These are phyloP conservation scores for Globisporangium uncinulatum DNA, from an alignment of 352 stramenopile genomes.

Conservation along the genomic window DNA sequence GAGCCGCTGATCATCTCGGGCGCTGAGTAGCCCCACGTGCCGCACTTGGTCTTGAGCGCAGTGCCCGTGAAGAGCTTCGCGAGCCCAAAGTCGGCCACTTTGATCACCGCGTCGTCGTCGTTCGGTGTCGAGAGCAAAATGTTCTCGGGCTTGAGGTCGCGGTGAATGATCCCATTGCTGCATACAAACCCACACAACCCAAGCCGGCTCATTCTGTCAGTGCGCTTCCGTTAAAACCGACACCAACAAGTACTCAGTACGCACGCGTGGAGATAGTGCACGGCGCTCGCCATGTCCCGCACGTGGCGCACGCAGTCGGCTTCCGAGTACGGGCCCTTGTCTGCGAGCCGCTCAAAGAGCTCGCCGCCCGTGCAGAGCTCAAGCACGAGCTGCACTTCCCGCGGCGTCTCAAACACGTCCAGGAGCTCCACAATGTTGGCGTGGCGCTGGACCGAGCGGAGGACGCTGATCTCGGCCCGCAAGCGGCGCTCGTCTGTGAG, in stretches of 20 bases:
- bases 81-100: conserved; percentile 83
- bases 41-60: conserved; percentile 76
- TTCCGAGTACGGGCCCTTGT: conserved; percentile 81
- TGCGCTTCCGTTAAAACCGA: too few relatives aligned
- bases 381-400: conserved; percentile 74
- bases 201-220: neutral
- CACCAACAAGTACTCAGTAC: too few relatives aligned
- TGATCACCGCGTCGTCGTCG: conserved; percentile 55
- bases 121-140: conserved; percentile 89
- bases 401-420: conserved; percentile 74
- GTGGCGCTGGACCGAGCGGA: conserved; percentile 53
- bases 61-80: conserved; percentile 73
- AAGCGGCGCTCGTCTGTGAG: conserved; percentile 68
- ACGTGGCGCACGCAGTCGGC: conserved; percentile 74
- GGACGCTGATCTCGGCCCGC: conserved; percentile 51
- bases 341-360: conserved; percentile 86
- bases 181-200: neutral
- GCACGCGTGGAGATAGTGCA: conserved; percentile 70
- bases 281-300: conserved; percentile 52
- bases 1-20: conserved; percentile 84
- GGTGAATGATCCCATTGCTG: conserved; percentile 81
- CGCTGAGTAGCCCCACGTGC: conserved; percentile 75
- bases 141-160: conserved; percentile 99
- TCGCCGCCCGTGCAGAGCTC: conserved; percentile 98
- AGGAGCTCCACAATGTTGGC: conserved; percentile 77